Evolutionary conservation across 352 stramenopile genomes (phyloP).

Genomic region (Phytophthora agathidicida): DNA sequence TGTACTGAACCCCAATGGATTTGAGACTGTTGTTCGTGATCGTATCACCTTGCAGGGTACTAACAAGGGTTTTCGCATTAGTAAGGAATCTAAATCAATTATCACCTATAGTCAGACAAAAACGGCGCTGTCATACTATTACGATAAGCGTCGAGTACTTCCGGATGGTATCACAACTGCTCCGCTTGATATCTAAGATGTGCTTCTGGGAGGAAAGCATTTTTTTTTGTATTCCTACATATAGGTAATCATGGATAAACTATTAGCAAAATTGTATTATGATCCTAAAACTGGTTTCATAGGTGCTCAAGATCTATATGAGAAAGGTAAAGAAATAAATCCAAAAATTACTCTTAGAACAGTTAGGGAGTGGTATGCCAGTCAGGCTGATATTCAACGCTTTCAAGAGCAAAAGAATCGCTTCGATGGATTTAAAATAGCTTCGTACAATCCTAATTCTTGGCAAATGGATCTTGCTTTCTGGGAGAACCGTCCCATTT

Average conservation of each 20-base stretch:
- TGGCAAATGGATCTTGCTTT: conserved; percentile 43
- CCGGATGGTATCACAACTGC: conserved; percentile 29
- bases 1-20: too few species aligned
- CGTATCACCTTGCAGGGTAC: conserved; percentile 28
- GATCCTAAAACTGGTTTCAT: too few species aligned
- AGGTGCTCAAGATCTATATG: too few species aligned
- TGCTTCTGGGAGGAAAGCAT: too few species aligned
- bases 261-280: conserved; percentile 30
- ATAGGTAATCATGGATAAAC: too few species aligned
- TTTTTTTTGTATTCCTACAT: neutral
- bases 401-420: conserved; percentile 33
- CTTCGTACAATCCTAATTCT: too few species aligned
- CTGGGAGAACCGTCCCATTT: conserved; percentile 20
- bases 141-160: conserved; percentile 34
- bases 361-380: too few species aligned
- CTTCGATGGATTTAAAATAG: too few species aligned
- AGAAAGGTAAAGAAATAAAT: too few species aligned
- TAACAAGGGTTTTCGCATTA: conserved; percentile 36
- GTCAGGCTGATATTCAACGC: too few species aligned
- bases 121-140: conserved; percentile 31
- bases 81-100: conserved; percentile 31
- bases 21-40: too few species aligned
- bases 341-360: too few species aligned
- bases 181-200: conserved; percentile 32
- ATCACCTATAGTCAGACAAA: conserved; percentile 37